These are phyloP conservation scores for Phialophora expanda DNA, from an alignment of 2,329 filamentous ascomycete species.

Conservation along the genomic window DNA sequence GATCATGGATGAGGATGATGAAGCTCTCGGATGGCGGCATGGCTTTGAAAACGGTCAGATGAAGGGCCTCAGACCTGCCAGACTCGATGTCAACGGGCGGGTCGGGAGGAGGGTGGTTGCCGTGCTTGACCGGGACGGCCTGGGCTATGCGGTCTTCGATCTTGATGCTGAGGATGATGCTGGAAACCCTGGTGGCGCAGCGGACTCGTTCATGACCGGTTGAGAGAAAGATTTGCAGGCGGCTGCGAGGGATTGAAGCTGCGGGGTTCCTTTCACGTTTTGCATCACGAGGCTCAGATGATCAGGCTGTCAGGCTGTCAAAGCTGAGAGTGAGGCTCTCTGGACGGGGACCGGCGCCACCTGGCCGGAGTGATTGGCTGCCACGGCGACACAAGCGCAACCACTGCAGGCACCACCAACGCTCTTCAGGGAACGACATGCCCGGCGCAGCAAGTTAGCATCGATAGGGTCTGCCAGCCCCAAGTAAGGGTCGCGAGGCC, in stretches of 20 bases:
- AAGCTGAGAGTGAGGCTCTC: conserved; percentile 10
- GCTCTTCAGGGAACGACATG: neutral
- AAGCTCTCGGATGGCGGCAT: conserved; percentile 50
- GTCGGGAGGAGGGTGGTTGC: conserved; percentile 59
- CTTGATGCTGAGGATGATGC: conserved; percentile 50
- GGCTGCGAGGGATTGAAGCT: conserved; percentile 1
- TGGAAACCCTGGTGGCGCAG: conserved; percentile 41
- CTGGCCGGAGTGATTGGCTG: conserved; percentile 4
- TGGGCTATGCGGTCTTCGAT: conserved; percentile 63
- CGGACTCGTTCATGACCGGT: conserved; percentile 33
- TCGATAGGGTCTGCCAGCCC: neutral
- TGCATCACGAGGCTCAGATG: conserved; percentile 16
- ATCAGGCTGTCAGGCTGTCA: conserved; percentile 17
- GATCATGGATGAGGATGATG: conserved; percentile 20
- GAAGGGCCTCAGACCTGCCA: conserved; percentile 52
- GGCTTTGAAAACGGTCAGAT: conserved; percentile 51
- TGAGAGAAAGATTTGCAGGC: conserved; percentile 1
- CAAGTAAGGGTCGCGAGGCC: conserved; percentile 1
- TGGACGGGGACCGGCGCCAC: neutral
- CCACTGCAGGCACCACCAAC: neutral
- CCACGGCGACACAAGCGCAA: neutral
- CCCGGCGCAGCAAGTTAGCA: neutral
- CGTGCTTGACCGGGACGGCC: conserved; percentile 59
- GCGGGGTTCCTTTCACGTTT: neutral
- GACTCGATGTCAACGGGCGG: conserved; percentile 62